Conservation (phyloP, 164 flowering plant species). For the Aristolochia fimbriata region DNA sequence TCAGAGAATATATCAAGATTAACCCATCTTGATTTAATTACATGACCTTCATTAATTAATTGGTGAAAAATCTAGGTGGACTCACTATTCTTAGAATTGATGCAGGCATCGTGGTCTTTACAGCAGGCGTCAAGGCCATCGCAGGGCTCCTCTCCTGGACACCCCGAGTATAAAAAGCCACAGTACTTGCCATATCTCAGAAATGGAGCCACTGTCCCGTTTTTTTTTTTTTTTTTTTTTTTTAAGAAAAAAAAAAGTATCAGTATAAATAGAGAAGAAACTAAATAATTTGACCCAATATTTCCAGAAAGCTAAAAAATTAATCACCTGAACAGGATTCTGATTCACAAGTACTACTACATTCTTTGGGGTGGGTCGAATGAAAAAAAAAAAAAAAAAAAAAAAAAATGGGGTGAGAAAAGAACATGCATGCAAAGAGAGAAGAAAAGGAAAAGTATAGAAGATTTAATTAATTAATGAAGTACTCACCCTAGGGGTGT, state of each 20-base stretch:
- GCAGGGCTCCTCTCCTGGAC: slow-evolving; percentile 89
- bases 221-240: no score
- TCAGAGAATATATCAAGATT: no score
- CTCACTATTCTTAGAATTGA: slow-evolving; percentile 55
- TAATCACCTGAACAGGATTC: slow-evolving; percentile 60
- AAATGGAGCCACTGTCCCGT: slow-evolving; percentile 88
- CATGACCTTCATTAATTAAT: no score
- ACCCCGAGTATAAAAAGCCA: slow-evolving; percentile 82
- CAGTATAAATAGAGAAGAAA: no score
- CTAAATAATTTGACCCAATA: no score
- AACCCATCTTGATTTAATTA: neutral
- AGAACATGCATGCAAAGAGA: neutral
- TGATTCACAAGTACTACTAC: slow-evolving; percentile 85
- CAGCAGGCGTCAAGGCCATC: slow-evolving; percentile 92
- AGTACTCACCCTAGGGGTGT: slow-evolving; percentile 22
- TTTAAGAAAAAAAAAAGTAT: neutral
- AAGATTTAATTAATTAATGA: no score
- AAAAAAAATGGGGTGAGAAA: neutral
- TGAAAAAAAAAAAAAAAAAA: neutral
- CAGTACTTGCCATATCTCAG: slow-evolving; percentile 98
- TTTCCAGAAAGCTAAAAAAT: neutral
- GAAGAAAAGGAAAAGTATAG: neutral
- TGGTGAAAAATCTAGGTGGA: no score
- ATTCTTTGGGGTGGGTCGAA: slow-evolving; percentile 36
- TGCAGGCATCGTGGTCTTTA: slow-evolving; percentile 77